Conservation (phyloP, 163 green algal species). For the Scenedesmus sp. region DNA sequence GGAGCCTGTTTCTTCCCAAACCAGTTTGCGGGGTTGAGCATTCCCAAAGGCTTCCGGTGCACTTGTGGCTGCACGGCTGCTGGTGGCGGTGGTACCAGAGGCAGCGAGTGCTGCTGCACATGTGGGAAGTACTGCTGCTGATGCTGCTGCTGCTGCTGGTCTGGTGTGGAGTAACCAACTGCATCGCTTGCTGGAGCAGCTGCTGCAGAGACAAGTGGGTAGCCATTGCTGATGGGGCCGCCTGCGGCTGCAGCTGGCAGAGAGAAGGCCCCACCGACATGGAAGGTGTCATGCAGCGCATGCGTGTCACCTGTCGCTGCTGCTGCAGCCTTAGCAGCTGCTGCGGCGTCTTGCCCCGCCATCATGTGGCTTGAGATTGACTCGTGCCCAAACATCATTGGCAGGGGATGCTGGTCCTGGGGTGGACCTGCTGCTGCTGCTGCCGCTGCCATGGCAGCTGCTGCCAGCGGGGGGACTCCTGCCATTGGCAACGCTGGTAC, state of each 20-base stretch:
- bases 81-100: neutral
- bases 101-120: neutral
- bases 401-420: neutral
- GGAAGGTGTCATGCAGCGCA: neutral
- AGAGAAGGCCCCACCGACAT: neutral
- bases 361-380: neutral
- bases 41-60: neutral
- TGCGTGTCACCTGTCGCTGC: neutral
- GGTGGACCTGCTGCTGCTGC: neutral
- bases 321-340: neutral
- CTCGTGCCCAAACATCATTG: neutral
- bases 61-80: neutral
- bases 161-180: neutral
- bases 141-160: neutral
- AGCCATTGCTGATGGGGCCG: neutral
- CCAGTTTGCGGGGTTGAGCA: conserved; percentile 30
- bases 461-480: neutral
- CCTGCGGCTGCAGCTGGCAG: neutral
- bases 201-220: neutral
- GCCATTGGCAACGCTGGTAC: too few species aligned
- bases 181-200: neutral
- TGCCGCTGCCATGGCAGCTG: conserved; percentile 1
- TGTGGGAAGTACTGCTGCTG: neutral
- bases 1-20: neutral
- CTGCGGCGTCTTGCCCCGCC: neutral